Evolutionary conservation across 805 yeast species (phyloP), one percentile per base, ranked within the genome.

Genomic region (Torulaspora maleeae): DNA sequence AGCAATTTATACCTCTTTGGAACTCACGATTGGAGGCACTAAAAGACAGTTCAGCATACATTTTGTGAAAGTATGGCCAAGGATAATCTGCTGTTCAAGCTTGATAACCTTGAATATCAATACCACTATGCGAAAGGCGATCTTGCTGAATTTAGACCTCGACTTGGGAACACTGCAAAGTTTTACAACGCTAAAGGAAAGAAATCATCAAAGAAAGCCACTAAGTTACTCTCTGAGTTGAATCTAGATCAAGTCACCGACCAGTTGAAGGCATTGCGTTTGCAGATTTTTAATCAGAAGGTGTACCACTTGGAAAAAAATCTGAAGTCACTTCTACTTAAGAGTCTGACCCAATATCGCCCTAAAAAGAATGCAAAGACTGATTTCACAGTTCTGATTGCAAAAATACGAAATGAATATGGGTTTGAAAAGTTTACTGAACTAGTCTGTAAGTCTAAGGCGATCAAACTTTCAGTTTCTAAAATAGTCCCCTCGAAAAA

Each of bases 81-180:
- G 39, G 68, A 66, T 27, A 64, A 64, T 43, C 41, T 65, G 28
- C 39, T 64, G 13, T 64, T 58, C 38, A 64, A 63, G 39, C 52
- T 66, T 24, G 70, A 66, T 49, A 57, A 62, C 30, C 48, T 64
- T 29, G 69, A 66, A 44, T 64, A 64, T 40, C 69, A 63, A 39
- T 54, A 54, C 19, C 60, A 64, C 37, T 60, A 61, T 42, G 47
- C 62, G 41, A 58, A 57, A 25, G 53, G 53, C 28, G 50, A 63
- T 5, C 36, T 62, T n/a, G 56, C 53, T 27, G 36, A 47, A 6
- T 66, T 65, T 37, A 49, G 56, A 32, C 69, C 70, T 19, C 58
- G 70, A 41, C 54, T 64, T 24, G 53, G 50, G 25, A 53, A 56
- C 29, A 66, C 69, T 3, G 43, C 49, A 4, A 63, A 60, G 47